Conservation (phyloP, 2,329 filamentous ascomycete species). For the Ophiostoma triangulosporum region DNA sequence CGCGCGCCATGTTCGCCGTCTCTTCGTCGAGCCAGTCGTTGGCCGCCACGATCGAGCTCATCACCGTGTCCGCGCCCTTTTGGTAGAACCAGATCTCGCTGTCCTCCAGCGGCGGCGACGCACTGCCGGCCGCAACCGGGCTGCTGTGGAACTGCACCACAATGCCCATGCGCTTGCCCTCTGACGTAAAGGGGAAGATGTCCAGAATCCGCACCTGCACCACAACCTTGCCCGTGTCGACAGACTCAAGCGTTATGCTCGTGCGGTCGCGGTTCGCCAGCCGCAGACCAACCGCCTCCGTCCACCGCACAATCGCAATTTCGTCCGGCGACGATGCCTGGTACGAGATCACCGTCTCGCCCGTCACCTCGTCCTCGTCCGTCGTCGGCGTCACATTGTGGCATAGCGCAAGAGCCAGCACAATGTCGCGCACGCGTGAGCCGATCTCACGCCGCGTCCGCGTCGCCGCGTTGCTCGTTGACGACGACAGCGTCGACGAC, state of each 20-base stretch:
- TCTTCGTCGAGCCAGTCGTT: slow-evolving; percentile 99
- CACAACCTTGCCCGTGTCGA: slow-evolving; percentile 57
- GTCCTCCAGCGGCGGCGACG: slow-evolving; percentile 29
- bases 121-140: slow-evolving; percentile 22
- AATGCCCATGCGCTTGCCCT: slow-evolving; percentile 96
- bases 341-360: slow-evolving; percentile 66
- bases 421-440: slow-evolving; percentile 80
- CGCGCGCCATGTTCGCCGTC: slow-evolving; percentile 97
- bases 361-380: slow-evolving; percentile 57
- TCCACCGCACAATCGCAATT: slow-evolving; percentile 95
- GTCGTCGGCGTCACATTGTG: slow-evolving; percentile 93
- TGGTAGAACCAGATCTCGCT: slow-evolving; percentile 97
- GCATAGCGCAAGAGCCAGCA: slow-evolving; percentile 81
- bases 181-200: slow-evolving; percentile 93
- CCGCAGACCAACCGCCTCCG: slow-evolving; percentile 78
- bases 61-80: slow-evolving; percentile 95
- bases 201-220: slow-evolving; percentile 83
- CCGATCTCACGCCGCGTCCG: slow-evolving; percentile 88
- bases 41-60: slow-evolving; percentile 85
- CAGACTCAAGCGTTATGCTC: slow-evolving; percentile 68
- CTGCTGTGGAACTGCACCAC: slow-evolving; percentile 61
- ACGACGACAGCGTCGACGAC: slow-evolving; percentile 35
- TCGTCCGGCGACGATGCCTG: slow-evolving; percentile 97
- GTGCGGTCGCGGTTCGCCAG: slow-evolving; percentile 77
- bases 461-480: slow-evolving; percentile 41